phyloP scores from a whole-genome alignment of 805 yeast genomes.

The Starmerella riodocensis region DNA sequence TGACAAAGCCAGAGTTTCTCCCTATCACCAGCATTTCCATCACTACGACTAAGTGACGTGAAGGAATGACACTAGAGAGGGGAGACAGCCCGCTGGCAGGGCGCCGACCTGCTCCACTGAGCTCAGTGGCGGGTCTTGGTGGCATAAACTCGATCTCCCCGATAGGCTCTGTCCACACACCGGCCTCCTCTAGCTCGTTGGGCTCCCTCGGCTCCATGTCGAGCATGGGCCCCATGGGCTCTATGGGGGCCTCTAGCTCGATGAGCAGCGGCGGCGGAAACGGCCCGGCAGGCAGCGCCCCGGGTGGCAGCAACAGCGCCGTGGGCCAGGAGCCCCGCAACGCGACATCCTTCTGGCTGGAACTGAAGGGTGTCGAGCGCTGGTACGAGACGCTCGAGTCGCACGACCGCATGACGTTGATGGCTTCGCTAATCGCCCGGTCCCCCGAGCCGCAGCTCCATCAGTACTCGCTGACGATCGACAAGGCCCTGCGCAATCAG shows the following conservation, averaged over 20 bases:
- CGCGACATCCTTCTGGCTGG: conserved; percentile 14
- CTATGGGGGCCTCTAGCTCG: neutral
- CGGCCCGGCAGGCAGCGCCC: neutral
- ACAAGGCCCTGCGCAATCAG: conserved; percentile 6
- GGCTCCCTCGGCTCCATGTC: conserved; percentile 2
- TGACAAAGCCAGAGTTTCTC: neutral
- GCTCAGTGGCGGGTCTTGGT: conserved; percentile 4
- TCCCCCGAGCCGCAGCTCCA: conserved; percentile 17
- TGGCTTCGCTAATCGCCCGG: conserved; percentile 28
- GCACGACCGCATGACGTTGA: conserved; percentile 30
- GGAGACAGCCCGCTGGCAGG: conserved; percentile 23
- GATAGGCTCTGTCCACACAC: neutral
- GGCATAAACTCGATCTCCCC: conserved; percentile 1
- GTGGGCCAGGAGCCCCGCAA: neutral
- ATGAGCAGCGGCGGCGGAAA: neutral
- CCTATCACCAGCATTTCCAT: neutral
- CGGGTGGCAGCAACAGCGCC: too few species aligned
- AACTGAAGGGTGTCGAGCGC: conserved; percentile 26
- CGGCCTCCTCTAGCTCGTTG: neutral
- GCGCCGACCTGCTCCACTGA: conserved; percentile 18
- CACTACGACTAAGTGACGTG: conserved; percentile 1
- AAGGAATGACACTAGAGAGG: conserved; percentile 19
- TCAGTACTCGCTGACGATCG: conserved; percentile 12
- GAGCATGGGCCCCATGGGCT: neutral
- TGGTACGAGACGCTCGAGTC: conserved; percentile 31